phyloP scores from a whole-genome alignment of 495 filamentous ascomycete genomes.

The Cercophora sp. region DNA sequence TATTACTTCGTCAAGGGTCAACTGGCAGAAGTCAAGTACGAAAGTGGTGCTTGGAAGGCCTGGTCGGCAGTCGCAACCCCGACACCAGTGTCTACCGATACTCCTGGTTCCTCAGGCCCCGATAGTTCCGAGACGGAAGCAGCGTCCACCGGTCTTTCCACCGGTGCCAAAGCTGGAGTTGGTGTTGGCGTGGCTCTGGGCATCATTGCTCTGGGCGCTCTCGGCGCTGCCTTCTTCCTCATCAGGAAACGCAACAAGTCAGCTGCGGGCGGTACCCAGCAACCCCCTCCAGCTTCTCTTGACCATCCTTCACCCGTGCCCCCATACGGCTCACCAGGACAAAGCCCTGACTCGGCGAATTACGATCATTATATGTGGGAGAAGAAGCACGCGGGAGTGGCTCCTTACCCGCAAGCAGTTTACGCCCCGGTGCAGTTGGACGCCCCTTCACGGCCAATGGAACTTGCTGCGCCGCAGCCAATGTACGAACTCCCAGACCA shows the following conservation, averaged over 20 bases:
- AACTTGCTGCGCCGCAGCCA: slow-evolving; percentile 22
- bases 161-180: slow-evolving; percentile 35
- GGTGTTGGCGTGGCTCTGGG: slow-evolving; percentile 33
- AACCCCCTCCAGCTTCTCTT: not conserved
- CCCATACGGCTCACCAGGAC: slow-evolving; percentile 15
- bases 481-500: slow-evolving; percentile 31
- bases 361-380: slow-evolving; percentile 19
- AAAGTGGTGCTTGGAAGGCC: slow-evolving; percentile 22
- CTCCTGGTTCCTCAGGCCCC: not conserved
- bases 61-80: slow-evolving; percentile 13
- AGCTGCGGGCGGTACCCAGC: not conserved
- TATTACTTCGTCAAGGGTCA: slow-evolving; percentile 33
- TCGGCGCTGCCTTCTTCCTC: slow-evolving; percentile 24
- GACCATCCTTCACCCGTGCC: slow-evolving; percentile 4
- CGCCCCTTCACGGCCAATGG: slow-evolving; percentile 10
- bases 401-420: slow-evolving; percentile 6
- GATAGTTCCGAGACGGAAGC: not conserved
- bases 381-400: slow-evolving; percentile 10
- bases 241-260: slow-evolving; percentile 14
- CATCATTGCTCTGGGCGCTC: slow-evolving; percentile 21
- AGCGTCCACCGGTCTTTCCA: slow-evolving; percentile 22
- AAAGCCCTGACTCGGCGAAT: not conserved
- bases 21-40: slow-evolving; percentile 30
- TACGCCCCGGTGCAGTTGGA: slow-evolving; percentile 20
- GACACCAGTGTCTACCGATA: not conserved